Base-by-base conservation (phyloP, 1,139 yeast genomes). In the Debaryomycetaceae sp. region DNA sequence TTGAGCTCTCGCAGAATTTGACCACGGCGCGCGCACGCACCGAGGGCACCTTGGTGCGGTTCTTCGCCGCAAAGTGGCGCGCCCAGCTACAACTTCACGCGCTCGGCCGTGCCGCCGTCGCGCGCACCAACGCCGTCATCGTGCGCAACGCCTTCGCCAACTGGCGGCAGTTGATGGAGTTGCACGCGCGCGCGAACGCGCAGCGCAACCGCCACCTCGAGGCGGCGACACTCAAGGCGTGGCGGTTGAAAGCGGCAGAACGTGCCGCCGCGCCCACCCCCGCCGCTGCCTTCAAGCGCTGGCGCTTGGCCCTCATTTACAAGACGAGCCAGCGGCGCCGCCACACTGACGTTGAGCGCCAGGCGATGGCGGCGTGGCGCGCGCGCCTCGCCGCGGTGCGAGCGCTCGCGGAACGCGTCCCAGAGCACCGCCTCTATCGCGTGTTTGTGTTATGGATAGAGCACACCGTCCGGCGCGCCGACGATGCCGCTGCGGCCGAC, bases 241-340 rank as follows among this genome's bases (percentile, higher is more conserved):
- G 59, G 61, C 36, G 34, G 15, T 33, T 35, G 1, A 18, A 29
- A 27, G 16, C 21, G 10, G 21, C 21, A 10, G 21, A 19, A 11
- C 9, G 11, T 10, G 11, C 9, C 9, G 21, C 11, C 21, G 11
- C 9, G 10, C 11, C 9, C 11, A 19, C 21, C 21, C 9, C 9
- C 21, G n/a, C n/a, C n/a, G n/a, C n/a, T n/a, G n/a, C n/a, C n/a
- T n/a, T 19, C 11, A 19, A 19, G 21, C 9, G 11, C 9, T 19
- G 21, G 21, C 21, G 11, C 11, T 19, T 33, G n/a, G n/a, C n/a
- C n/a, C n/a, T n/a, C n/a, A n/a, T n/a, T n/a, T n/a, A n/a, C n/a
- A n/a, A n/a, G n/a, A n/a, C n/a, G n/a, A n/a, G n/a, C n/a, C n/a
- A n/a, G n/a, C n/a, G n/a, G n/a, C n/a, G n/a, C n/a, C n/a, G n/a